Percentiles rank a stretch among this genome's conserved stretches.
phyloP scores from a whole-genome alignment of 2,329 filamentous ascomycete genomes.

The Orbilia oligospora region DNA sequence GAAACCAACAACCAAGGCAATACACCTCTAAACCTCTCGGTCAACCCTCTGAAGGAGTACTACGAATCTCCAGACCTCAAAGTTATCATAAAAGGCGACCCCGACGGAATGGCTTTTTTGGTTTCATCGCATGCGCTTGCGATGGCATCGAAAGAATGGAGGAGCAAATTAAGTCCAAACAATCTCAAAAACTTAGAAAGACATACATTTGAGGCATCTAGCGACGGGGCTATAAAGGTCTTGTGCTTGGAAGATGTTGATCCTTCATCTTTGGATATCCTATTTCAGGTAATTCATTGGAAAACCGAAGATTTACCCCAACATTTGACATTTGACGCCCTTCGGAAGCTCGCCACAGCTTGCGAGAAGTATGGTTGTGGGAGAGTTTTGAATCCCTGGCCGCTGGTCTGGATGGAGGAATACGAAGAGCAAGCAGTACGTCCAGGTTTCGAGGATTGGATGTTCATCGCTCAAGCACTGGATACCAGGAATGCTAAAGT shows the following conservation, averaged over 20 bases:
- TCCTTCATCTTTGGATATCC: constrained; percentile 14
- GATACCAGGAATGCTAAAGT: constrained; percentile 16
- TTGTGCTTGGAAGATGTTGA: constrained; percentile 16
- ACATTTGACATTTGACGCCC: background rate
- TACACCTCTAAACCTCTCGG: background rate
- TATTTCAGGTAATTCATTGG: constrained; percentile 30
- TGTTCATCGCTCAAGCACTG: constrained; percentile 8
- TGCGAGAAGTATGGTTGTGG: constrained; percentile 31
- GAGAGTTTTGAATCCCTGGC: constrained; percentile 16
- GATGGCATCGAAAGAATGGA: constrained; percentile 32
- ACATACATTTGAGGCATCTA: background rate
- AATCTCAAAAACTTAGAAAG: constrained; percentile 10
- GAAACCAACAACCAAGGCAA: background rate
- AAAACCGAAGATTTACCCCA: constrained; percentile 13
- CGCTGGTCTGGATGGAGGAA: constrained; percentile 20
- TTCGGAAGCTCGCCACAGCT: background rate
- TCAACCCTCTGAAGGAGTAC: background rate
- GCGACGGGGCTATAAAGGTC: constrained; percentile 10
- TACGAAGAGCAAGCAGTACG: constrained; percentile 10
- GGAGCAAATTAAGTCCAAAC: background rate
- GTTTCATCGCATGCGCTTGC: constrained; percentile 12
- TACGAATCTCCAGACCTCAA: constrained; percentile 31
- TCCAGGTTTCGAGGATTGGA: constrained; percentile 16
- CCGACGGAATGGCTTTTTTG: background rate
- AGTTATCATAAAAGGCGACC: constrained; percentile 1